phyloP scores from a whole-genome alignment of 1,284 basidiomycete genomes.

The Dichomitus squalens region DNA sequence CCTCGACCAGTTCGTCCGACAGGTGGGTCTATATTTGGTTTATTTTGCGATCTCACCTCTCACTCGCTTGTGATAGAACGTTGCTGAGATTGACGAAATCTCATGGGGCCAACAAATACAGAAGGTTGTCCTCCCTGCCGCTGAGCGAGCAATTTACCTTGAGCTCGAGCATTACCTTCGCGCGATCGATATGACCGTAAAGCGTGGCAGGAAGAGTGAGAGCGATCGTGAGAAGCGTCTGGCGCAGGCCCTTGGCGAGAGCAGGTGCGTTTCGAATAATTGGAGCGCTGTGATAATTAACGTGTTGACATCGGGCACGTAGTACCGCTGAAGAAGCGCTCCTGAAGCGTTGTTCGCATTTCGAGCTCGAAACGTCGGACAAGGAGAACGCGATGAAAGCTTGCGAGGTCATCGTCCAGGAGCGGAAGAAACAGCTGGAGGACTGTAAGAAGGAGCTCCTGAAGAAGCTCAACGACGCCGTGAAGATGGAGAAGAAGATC shows the following conservation, averaged over 20 bases:
- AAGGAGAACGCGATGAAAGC: constrained; percentile 85
- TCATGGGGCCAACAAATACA: constrained; percentile 74
- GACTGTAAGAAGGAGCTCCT: constrained; percentile 80
- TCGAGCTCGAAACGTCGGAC: constrained; percentile 79
- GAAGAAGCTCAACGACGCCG: constrained; percentile 64
- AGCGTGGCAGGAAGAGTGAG: constrained; percentile 83
- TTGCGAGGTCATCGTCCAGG: constrained; percentile 88
- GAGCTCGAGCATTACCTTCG: constrained; percentile 95
- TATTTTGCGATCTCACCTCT: not conserved
- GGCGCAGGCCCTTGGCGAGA: constrained; percentile 85
- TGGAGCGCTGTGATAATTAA: not conserved
- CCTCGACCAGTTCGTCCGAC: constrained; percentile 83
- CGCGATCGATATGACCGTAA: constrained; percentile 86
- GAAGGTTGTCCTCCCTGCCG: constrained; percentile 81
- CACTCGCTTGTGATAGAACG: constrained; percentile 59
- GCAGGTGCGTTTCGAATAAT: constrained; percentile 57
- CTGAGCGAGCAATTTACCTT: constrained; percentile 93
- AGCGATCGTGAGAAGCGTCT: constrained; percentile 91
- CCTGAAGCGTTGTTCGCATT: constrained; percentile 92
- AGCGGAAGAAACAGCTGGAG: constrained; percentile 78
- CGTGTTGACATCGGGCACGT: not conserved
- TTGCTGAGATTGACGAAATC: constrained; percentile 96
- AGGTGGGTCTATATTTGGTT: constrained; percentile 48
- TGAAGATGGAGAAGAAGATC: constrained; percentile 68
- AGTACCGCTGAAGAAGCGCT: constrained; percentile 90